Base-by-base conservation (phyloP, 108 stramenopile genomes). In the Chaetoceros tenuissimus region DNA sequence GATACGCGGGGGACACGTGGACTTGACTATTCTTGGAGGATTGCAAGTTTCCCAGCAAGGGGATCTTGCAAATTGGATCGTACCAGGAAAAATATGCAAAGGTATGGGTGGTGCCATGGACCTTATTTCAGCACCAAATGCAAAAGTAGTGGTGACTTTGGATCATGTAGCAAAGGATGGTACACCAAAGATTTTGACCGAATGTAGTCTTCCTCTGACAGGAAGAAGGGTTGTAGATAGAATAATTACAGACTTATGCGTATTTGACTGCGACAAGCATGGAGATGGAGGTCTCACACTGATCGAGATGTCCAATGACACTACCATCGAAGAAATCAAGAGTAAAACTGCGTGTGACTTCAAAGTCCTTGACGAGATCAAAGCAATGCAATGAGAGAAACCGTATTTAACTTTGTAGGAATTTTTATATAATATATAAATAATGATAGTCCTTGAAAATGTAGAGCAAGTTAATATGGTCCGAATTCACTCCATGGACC, bases 61-160 rank as follows among this genome's bases (percentile, higher is more conserved):
- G 24, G 95, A 96, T 55, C 71, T 96, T 40, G 92, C 95, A 20
- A 92, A 80, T 52, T 96, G 91, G 85, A 90, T 96, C 63, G 92
- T 96, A 20, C 95, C 95, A 1, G 95, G 95, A n/a, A 89, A 89
- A 73, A 66, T 94, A 44, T 57, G 94, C 43, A 94, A 96, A 64
- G 91, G 87, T 29, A 93, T 92, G 91, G 91, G 89, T n/a, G 89
- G 95, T 28, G 95, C 95, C 26, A 96, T 96, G 95, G 95, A 96
- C 66, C 63, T 96, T 31, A 92, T 96, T 3, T 67, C 79, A 17
- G 82, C 85, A 3, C 75, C 79, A 3, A 78, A 80, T 2, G 73
- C 84, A 25, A 69, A 85, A 46, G 95, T 96, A 1, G 85, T 96
- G 24, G 91, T 96, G 0, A 94, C 95, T 18, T 94, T 96, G 95